A percentile compares a stretch with the other conserved stretches of the same genome.
phyloP scores from a whole-genome alignment of 768 basidiomycete genomes.

The Clathrus columnatus region DNA sequence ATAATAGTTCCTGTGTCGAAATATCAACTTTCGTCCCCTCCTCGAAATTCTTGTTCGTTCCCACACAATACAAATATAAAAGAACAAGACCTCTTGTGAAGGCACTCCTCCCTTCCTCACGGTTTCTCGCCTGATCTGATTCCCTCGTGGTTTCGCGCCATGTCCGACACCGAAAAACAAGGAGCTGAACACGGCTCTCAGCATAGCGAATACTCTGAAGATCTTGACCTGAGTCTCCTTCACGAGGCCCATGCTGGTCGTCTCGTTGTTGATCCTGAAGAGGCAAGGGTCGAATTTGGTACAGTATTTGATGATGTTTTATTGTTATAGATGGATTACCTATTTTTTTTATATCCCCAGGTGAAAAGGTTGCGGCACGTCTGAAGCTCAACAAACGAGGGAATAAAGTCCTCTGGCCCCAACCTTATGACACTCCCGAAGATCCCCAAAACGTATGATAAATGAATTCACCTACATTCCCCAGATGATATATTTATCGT shows the following conservation, averaged over 20 bases:
- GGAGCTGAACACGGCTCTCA: not conserved
- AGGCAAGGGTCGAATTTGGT: slow-evolving; percentile 56
- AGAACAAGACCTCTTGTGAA: not conserved
- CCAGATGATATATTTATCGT: not conserved
- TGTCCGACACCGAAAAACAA: not conserved
- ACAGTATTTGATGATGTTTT: slow-evolving; percentile 21
- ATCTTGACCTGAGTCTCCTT: slow-evolving; percentile 31
- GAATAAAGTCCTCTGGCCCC: slow-evolving; percentile 58
- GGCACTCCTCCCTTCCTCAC: not conserved
- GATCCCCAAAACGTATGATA: slow-evolving; percentile 53
- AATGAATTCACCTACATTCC: not conserved
- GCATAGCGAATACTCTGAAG: slow-evolving; percentile 1
- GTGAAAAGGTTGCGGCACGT: slow-evolving; percentile 32
- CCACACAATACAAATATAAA: not conserved
- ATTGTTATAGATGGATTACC: not conserved
- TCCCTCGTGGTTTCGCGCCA: not conserved
- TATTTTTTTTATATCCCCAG: not conserved
- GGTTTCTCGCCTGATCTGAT: not conserved
- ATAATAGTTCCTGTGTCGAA: not conserved
- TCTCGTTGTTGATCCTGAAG: slow-evolving; percentile 56
- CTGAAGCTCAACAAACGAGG: slow-evolving; percentile 53
- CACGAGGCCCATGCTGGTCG: slow-evolving; percentile 51
- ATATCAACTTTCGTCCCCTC: not conserved
- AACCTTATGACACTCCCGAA: slow-evolving; percentile 51
- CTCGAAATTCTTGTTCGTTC: not conserved